These are phyloP conservation scores for Amanita brunnescens DNA, from an alignment of 768 basidiomycete species.

Conservation along the genomic window DNA sequence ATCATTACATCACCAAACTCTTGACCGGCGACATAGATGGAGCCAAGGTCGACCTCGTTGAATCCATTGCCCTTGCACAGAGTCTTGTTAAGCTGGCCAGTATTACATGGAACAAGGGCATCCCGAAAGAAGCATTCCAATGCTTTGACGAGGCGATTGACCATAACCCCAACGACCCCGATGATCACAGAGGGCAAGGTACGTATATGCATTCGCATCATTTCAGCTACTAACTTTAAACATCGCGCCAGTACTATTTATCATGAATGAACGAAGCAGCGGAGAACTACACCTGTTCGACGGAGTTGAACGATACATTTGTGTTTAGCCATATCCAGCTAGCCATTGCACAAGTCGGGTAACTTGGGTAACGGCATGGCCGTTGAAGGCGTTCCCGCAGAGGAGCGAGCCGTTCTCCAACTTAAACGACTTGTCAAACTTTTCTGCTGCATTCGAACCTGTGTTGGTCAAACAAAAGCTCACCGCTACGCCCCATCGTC, in stretches of 20 bases:
- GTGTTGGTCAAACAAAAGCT: constrained; percentile 86
- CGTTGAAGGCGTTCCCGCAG: constrained; percentile 77
- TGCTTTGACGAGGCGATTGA: constrained; percentile 87
- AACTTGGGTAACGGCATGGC: constrained; percentile 81
- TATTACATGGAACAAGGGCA: constrained; percentile 96
- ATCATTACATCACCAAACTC: constrained; percentile 55
- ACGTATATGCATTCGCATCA: constrained; percentile 10
- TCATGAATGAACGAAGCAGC: constrained; percentile 86
- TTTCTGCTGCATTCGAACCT: constrained; percentile 49
- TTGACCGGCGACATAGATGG: constrained; percentile 74
- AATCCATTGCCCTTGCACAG: constrained; percentile 67
- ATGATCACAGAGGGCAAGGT: constrained; percentile 98
- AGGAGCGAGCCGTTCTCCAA: constrained; percentile 86
- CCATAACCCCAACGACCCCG: constrained; percentile 78
- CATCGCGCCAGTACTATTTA: constrained; percentile 79
- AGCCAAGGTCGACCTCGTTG: constrained; percentile 77
- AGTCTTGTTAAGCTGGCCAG: constrained; percentile 94
- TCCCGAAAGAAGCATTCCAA: constrained; percentile 70
- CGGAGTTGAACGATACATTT: constrained; percentile 77
- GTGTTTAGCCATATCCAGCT: constrained; percentile 97
- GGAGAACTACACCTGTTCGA: constrained; percentile 85
- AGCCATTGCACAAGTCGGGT: constrained; percentile 91
- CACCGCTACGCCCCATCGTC: constrained; percentile 14
- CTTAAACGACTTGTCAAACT: constrained; percentile 86
- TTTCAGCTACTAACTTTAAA: background rate